Conservation (phyloP, 2,329 filamentous ascomycete genomes). For the Apiospora marii region DNA sequence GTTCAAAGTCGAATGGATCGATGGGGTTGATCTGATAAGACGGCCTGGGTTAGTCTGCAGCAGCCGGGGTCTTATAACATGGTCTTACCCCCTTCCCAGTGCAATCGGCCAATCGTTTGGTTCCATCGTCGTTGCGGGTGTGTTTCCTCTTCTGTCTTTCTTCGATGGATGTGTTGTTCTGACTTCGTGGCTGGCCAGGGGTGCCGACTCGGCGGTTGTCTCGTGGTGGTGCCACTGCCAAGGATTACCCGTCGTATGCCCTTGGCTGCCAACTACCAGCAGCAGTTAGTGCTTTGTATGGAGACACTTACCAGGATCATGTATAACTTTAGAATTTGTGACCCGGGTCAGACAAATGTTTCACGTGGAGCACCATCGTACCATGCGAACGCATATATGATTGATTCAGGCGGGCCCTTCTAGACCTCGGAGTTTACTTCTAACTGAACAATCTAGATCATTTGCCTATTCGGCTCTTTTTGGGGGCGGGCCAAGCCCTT, state of each 20-base stretch:
- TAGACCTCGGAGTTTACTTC: neutral
- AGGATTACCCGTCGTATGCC: neutral
- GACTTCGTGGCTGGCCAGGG: neutral
- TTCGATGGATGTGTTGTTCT: neutral
- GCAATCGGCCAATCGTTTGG: neutral
- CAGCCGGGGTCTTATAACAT: slow-evolving; percentile 17
- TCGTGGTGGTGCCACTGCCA: neutral
- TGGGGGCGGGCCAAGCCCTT: neutral
- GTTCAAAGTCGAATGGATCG: neutral
- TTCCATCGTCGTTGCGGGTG: neutral
- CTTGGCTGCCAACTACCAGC: neutral
- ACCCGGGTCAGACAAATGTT: neutral
- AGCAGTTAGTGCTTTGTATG: neutral
- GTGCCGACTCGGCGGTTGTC: neutral
- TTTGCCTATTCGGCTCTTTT: neutral
- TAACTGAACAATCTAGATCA: neutral
- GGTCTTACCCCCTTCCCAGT: neutral
- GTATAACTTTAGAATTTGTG: neutral
- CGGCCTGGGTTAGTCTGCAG: neutral
- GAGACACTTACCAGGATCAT: neutral
- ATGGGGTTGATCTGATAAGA: neutral
- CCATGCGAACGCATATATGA: neutral
- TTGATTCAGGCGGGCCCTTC: neutral
- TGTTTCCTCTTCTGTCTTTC: neutral
- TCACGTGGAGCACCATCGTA: neutral